Evolutionary conservation across 208 protist species (phyloP).

Genomic region (Acanthamoeba royreba): DNA sequence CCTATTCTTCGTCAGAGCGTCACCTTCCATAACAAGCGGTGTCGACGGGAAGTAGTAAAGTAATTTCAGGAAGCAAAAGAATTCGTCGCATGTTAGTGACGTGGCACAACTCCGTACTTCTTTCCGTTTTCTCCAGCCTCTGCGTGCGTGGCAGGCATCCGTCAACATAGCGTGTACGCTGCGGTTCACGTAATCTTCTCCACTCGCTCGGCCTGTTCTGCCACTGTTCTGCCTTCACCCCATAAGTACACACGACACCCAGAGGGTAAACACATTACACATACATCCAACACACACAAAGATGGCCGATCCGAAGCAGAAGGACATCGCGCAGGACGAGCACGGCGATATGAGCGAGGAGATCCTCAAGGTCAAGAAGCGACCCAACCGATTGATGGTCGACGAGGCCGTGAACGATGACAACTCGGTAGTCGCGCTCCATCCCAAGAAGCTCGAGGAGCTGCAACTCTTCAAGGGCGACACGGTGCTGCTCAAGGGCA

Average conservation of each 20-base stretch:
- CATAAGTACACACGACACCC: background rate
- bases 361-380: conserved; percentile 81
- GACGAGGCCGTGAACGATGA: conserved; percentile 97
- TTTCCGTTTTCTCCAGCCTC: background rate
- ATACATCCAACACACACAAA: background rate
- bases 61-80: no score
- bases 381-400: conserved; percentile 95
- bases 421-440: conserved; percentile 95
- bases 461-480: conserved; percentile 98
- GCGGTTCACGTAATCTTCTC: conserved; percentile 34
- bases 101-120: background rate
- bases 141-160: background rate
- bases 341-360: conserved; percentile 68
- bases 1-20: no score
- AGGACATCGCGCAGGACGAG: background rate
- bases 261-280: background rate
- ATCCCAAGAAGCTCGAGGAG: conserved; percentile 93
- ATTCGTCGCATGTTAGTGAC: no score
- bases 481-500: conserved; percentile 97
- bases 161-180: no score
- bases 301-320: background rate
- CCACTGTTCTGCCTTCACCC: background rate
- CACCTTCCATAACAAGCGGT: no score
- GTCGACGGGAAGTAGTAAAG: no score
- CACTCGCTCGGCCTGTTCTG: no score